Percentiles rank a stretch among this genome's conserved stretches.
Evolutionary conservation across 2,329 filamentous ascomycete genomes (phyloP).

Genomic region (Fusarium multiceps): DNA sequence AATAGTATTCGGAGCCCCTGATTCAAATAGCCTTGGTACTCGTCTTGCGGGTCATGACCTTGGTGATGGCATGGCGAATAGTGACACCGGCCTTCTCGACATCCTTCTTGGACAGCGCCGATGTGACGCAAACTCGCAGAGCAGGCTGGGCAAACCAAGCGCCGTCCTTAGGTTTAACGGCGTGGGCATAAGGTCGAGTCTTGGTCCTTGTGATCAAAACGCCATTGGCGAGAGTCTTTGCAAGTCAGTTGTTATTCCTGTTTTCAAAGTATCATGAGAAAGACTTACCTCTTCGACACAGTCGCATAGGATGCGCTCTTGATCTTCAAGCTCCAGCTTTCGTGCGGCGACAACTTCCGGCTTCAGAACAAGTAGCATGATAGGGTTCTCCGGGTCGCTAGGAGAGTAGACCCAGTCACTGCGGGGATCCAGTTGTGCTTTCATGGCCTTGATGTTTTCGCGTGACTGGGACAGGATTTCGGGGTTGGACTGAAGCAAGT

Average conservation of each 20-base stretch:
- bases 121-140: slow-evolving; percentile 91
- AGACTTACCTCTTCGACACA: slow-evolving; percentile 92
- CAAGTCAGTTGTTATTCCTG: slow-evolving; percentile 26
- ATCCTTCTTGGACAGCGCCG: slow-evolving; percentile 90
- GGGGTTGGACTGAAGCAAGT: slow-evolving; percentile 85
- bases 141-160: slow-evolving; percentile 79
- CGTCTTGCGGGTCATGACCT: slow-evolving; percentile 79
- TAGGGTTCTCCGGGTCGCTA: slow-evolving; percentile 84
- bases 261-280: not conserved
- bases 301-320: slow-evolving; percentile 87
- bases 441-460: slow-evolving; percentile 88
- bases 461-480: slow-evolving; percentile 82
- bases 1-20: not conserved
- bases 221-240: slow-evolving; percentile 82
- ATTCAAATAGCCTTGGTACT: slow-evolving; percentile 52
- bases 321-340: slow-evolving; percentile 76
- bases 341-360: slow-evolving; percentile 80
- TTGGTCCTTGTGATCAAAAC: slow-evolving; percentile 91
- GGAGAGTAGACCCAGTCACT: slow-evolving; percentile 92
- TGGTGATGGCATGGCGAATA: slow-evolving; percentile 93
- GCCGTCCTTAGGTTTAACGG: slow-evolving; percentile 74
- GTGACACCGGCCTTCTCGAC: slow-evolving; percentile 91
- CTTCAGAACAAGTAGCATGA: slow-evolving; percentile 87
- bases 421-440: slow-evolving; percentile 86
- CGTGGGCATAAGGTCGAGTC: slow-evolving; percentile 73